Percentiles rank a stretch among this genome's conserved stretches.
These are phyloP conservation scores for Xanthoceras sorbifolium DNA, from an alignment of 345 rosid species.

Conservation along the genomic window DNA sequence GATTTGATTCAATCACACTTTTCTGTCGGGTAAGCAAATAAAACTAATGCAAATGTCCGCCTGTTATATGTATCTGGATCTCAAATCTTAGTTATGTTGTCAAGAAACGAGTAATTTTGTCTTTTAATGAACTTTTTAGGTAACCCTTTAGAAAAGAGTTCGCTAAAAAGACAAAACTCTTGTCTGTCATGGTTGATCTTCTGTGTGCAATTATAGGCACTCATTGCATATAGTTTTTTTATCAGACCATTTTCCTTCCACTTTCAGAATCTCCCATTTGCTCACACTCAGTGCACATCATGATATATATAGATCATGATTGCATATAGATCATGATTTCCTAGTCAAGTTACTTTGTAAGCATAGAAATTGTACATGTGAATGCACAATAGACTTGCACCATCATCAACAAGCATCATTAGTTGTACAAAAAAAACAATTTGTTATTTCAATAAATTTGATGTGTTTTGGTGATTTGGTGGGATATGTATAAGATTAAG, in stretches of 20 bases:
- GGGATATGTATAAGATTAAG: background rate
- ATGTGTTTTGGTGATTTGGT: background rate
- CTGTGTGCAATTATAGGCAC: background rate
- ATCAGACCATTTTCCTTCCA: background rate
- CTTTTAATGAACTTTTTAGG: background rate
- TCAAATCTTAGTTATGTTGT: too few relatives aligned
- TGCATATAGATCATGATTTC: background rate
- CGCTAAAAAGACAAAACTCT: background rate
- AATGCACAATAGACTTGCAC: background rate
- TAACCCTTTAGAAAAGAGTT: background rate
- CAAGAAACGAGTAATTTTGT: too few relatives aligned
- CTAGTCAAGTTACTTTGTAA: background rate
- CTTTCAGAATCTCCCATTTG: background rate
- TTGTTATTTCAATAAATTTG: background rate
- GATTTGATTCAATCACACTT: background rate
- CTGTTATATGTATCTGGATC: background rate
- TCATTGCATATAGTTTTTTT: background rate
- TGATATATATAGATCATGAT: background rate
- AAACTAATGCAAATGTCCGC: background rate
- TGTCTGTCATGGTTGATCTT: background rate
- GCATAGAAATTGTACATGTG: background rate
- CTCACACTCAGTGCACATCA: background rate
- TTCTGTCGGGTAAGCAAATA: background rate
- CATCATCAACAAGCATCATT: slow-evolving; percentile 5
- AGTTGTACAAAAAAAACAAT: background rate